Base-by-base conservation (phyloP, 2,329 filamentous ascomycete species). In the Pestalotiopsis sp. region DNA sequence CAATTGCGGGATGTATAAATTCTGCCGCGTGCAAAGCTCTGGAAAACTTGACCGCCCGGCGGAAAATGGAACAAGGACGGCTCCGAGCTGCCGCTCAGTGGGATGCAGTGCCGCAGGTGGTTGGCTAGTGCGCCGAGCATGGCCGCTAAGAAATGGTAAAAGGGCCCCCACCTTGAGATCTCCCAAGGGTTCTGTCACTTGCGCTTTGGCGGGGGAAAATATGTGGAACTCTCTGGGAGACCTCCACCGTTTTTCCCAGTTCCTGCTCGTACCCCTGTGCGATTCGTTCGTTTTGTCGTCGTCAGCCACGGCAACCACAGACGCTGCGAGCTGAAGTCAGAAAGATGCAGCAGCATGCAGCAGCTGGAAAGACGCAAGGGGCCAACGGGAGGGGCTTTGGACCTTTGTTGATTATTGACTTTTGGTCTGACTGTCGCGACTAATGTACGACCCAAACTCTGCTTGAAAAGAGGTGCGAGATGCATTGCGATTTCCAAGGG, bases 41-140 rank as follows among this genome's bases (percentile, higher is more conserved):
- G 27, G 38, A 65, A 73, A 74, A 71, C 71, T 74, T 73, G 70
- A 73, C 73, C 72, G 73, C 73, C 73, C 70, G 73, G 71, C 69
- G 69, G 67, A 17, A 36, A 59, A 23, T 59, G 57, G 57, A 59
- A 59, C 5, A 59, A 59, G 23, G 57, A 13, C 23, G 25, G 27
- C 27, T 59, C 57, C 57, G 57, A 23, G 57, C 57, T 59, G 13
- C 9, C 6, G 20, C 25, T 13, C 9, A 13, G 20, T 25, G 45
- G 45, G 45, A 52, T 20, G 20, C 3, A 12, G 23, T 25, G 20
- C 17, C 25, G 20, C 57, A 59, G 31, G 57, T 27, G 23, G 20
- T 36, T 36, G 23, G 57, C 56, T 20, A 27, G 13, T 27, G 20
- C 20, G 20, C 56, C 13, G 56, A n/a, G n/a, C n/a, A n/a, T 23